Base-by-base conservation (phyloP, 768 basidiomycete genomes). In the Aureoboletus auriporus region DNA sequence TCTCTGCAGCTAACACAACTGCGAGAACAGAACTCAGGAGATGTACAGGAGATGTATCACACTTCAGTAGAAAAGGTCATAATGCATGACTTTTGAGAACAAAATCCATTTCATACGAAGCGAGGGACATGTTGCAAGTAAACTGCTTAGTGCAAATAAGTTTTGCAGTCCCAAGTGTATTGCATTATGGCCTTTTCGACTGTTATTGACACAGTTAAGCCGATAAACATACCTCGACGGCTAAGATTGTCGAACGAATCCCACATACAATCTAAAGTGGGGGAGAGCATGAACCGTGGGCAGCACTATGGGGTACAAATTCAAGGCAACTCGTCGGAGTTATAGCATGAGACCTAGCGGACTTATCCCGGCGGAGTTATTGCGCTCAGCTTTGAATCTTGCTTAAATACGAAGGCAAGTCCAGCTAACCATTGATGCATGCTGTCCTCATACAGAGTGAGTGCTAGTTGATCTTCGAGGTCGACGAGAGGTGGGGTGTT, bases 131-230 rank as follows among this genome's bases (percentile, higher is more conserved):
- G 29, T 37, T 30, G 36, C 23, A 44, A 37, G 37, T 34, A 35
- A 47, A 27, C 36, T 44, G 47, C 49, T 58, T 28, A 33, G 46
- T 35, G 52, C 23, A 47, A 61, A 35, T 35, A 13, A 49, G 42
- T 45, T 59, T 59, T 49, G 47, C 44, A 43, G 41, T 61, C 59
- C 52, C 60, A 59, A 62, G 50, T 26, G 54, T 39, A 16, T 46
- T 58, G 60, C 60, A 61, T 62, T 59, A 62, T 59, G 60, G 42
- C 60, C 56, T 34, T 49, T 45, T 50, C 56, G 29, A 59, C 60
- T 46, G 53, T 29, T 23, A 23, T 23, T 23, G 20, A 23, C 16
- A 17, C 27, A 31, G 34, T 31, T n/a, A 27, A 41, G 16, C 26
- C 37, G 7, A 30, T 31, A 58, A 54, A 61, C 59, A 44, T 47